Evolutionary conservation across 768 basidiomycete genomes (phyloP), one percentile per base, ranked within the genome.

Genomic region (Podaxis rugospora): DNA sequence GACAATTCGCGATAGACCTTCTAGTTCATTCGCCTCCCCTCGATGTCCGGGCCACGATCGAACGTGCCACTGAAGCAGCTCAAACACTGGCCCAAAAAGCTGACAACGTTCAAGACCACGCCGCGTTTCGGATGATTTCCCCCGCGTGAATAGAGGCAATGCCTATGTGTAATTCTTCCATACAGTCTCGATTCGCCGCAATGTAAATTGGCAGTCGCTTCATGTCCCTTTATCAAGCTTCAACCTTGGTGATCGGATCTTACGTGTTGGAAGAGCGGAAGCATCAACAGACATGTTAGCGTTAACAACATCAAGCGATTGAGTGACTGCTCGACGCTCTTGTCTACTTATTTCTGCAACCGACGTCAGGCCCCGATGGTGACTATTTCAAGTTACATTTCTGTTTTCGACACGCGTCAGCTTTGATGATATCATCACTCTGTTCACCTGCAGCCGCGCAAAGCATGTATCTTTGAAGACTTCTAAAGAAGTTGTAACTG

Each of bases 21-120:
- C 71, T 80, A 51, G 70, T 77, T 25, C 75, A 80, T 58, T 83
- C 82, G 18, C 82, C 86, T 79, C 13, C 77, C 79, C 1, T 80
- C 66, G 21, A 16, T 67, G 54, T 46, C n/a, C 25, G 58, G 35
- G 28, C 35, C 51, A 55, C 69, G 44, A 65, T 69, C 51, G 67
- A 70, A 55, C 62, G 62, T n/a, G 72, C 72, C n/a, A 60, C 69
- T 25, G 63, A 65, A 36, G 67, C 65, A 23, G 69, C 74, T 72
- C 64, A 67, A 59, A 61, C 52, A 32, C 69, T 70, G 23, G 70
- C 72, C 18, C 51, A 62, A 28, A 63, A 62, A 27, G 66, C 68
- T n/a, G 65, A 71, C 49, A 50, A 65, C 23, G 70, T 68, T 58
- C 69, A 70, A 65, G 65, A 63, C 25, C 67, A 69, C 51, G 55